Evolutionary conservation across 2,329 filamentous ascomycete species (phyloP).

Genomic region (Trichocomaceae sp.): DNA sequence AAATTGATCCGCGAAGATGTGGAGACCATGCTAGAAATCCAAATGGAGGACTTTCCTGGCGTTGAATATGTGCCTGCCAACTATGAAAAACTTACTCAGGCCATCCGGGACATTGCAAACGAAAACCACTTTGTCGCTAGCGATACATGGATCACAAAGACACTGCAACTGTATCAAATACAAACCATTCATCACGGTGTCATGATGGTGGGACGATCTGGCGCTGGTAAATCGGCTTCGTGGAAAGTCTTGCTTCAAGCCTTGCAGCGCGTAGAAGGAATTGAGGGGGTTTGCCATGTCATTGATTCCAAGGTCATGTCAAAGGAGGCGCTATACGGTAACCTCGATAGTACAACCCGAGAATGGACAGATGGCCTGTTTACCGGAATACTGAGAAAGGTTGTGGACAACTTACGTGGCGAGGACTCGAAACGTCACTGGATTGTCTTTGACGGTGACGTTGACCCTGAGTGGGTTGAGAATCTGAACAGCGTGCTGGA

Average conservation of each 20-base stretch:
- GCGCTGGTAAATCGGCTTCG: constrained; percentile 91
- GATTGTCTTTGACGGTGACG: constrained; percentile 99
- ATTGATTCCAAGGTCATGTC: constrained; percentile 99
- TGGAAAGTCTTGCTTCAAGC: constrained; percentile 92
- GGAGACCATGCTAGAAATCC: constrained; percentile 76
- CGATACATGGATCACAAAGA: constrained; percentile 95
- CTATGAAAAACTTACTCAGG: constrained; percentile 68
- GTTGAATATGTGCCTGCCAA: constrained; percentile 89
- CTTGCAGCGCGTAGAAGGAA: constrained; percentile 78
- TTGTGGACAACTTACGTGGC: constrained; percentile 95
- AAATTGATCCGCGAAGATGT: constrained; percentile 94
- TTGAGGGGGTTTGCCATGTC: constrained; percentile 92
- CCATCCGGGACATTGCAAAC: constrained; percentile 73
- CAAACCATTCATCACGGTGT: constrained; percentile 98
- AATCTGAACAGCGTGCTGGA: constrained; percentile 99
- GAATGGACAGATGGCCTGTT: constrained; percentile 99
- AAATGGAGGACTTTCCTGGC: constrained; percentile 80
- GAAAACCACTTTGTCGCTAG: constrained; percentile 85
- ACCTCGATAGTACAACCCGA: constrained; percentile 87
- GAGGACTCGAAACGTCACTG: constrained; percentile 96
- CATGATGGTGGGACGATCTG: constrained; percentile 99
- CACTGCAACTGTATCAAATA: constrained; percentile 95
- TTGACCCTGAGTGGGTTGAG: constrained; percentile 99
- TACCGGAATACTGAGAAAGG: constrained; percentile 94
- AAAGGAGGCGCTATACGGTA: constrained; percentile 95